Evolutionary conservation across 164 flowering plant species (phyloP).

Genomic region (Macadamia tetraphylla): DNA sequence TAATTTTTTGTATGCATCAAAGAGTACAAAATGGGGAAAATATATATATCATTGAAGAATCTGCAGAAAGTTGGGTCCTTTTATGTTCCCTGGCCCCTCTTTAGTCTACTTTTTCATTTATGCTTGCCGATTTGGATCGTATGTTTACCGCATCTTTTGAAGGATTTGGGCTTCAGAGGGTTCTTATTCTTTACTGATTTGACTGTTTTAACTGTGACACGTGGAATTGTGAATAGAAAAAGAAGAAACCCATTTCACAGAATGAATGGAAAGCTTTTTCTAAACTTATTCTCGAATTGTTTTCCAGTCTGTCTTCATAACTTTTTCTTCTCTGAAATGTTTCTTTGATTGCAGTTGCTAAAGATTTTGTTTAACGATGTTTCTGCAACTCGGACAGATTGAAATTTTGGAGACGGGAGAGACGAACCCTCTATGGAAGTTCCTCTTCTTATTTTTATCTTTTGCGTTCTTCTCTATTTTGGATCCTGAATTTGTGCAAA

Average conservation of each 20-base stretch:
- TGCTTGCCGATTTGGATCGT: not conserved
- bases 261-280: not conserved
- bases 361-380: constrained; percentile 19
- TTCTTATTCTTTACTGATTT: not conserved
- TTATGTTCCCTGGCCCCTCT: not conserved
- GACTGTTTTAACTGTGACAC: not conserved
- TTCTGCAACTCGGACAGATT: constrained; percentile 25
- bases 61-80: not conserved
- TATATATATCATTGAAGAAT: too few relatives aligned
- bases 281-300: not conserved
- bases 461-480: constrained; percentile 12
- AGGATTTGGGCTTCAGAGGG: not conserved
- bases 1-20: too few relatives aligned
- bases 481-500: constrained; percentile 8
- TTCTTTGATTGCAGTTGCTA: constrained; percentile 26
- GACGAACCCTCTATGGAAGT: constrained; percentile 16
- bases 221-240: not conserved
- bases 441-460: constrained; percentile 13
- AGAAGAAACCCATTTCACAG: not conserved
- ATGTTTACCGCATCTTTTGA: too few relatives aligned
- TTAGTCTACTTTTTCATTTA: not conserved
- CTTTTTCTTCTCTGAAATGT: constrained; percentile 17
- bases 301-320: not conserved
- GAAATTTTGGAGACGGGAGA: constrained; percentile 16
- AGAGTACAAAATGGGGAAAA: too few relatives aligned